Conservation (phyloP, 140 eudicot genomes). For the Artemisia princeps region DNA sequence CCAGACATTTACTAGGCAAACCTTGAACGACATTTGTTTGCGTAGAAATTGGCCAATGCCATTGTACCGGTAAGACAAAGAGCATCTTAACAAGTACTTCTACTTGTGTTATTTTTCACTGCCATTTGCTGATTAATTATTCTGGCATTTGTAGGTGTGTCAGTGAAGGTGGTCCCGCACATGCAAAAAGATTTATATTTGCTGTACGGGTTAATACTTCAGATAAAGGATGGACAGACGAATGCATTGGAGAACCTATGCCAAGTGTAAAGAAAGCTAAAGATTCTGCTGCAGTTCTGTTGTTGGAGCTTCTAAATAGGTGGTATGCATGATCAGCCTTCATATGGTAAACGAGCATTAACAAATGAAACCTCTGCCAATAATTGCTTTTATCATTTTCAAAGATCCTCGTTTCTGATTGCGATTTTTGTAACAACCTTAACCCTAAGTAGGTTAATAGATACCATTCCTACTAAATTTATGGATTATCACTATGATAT, state of each 20-base stretch:
- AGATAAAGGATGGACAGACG: conserved; percentile 93
- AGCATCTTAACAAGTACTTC: neutral
- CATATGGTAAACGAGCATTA: no score
- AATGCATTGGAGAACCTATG: conserved; percentile 97
- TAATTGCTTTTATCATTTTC: no score
- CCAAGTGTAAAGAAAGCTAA: conserved; percentile 99
- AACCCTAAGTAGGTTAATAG: no score
- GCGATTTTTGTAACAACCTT: no score
- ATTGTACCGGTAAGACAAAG: conserved; percentile 54
- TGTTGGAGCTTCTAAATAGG: conserved; percentile 74
- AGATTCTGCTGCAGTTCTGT: conserved; percentile 93
- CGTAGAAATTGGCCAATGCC: conserved; percentile 99
- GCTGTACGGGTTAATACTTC: conserved; percentile 84
- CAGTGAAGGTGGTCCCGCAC: conserved; percentile 96
- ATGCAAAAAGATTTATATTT: conserved; percentile 82
- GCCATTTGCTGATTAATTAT: neutral
- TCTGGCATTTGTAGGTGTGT: conserved; percentile 52
- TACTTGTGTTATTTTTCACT: neutral
- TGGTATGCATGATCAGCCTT: conserved; percentile 41
- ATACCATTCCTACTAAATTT: no score
- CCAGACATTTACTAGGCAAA: conserved; percentile 88
- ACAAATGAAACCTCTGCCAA: no score
- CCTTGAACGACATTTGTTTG: conserved; percentile 87
- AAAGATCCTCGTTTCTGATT: no score
- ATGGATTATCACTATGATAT: no score